phyloP scores from a whole-genome alignment of 2,329 filamentous ascomycete species.

The Uncinocarpus reesii region DNA sequence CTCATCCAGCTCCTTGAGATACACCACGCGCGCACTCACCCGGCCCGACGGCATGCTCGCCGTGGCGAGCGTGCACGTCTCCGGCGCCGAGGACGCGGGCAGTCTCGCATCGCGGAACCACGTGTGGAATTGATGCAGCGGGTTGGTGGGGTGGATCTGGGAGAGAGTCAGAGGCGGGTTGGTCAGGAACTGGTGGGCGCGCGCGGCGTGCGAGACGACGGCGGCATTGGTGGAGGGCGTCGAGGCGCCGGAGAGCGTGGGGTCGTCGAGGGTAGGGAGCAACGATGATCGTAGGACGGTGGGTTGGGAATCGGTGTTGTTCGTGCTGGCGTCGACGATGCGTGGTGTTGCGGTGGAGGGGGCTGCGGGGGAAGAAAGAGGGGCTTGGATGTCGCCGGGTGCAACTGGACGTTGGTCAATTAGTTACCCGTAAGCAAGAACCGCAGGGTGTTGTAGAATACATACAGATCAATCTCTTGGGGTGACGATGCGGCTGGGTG shows the following conservation, averaged over 20 bases:
- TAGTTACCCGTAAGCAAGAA: not conserved
- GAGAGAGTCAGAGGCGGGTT: constrained; percentile 35
- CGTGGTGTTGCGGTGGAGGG: constrained; percentile 6
- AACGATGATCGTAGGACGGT: constrained; percentile 10
- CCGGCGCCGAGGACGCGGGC: constrained; percentile 59
- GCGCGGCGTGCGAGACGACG: constrained; percentile 30
- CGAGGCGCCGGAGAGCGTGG: constrained; percentile 25
- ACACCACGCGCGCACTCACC: constrained; percentile 76
- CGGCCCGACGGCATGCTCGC: constrained; percentile 72
- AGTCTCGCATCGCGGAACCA: constrained; percentile 74
- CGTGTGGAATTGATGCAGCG: constrained; percentile 72
- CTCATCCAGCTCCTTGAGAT: constrained; percentile 85
- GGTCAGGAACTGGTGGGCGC: constrained; percentile 35
- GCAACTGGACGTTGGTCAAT: constrained; percentile 26
- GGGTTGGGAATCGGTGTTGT: constrained; percentile 13
- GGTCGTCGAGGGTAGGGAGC: constrained; percentile 2
- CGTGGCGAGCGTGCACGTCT: constrained; percentile 80
- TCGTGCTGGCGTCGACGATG: not conserved
- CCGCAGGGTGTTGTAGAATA: not conserved
- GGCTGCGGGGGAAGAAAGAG: constrained; percentile 14
- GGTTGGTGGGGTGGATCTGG: constrained; percentile 40
- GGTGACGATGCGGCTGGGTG: constrained; percentile 20
- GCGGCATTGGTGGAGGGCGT: constrained; percentile 30
- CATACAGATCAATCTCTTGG: constrained; percentile 36
- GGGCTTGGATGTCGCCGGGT: constrained; percentile 32